Percentiles rank a stretch among this genome's conserved stretches.
Evolutionary conservation across 1,139 yeast genomes (phyloP).

Genomic region (Debaryomyces fabryi): DNA sequence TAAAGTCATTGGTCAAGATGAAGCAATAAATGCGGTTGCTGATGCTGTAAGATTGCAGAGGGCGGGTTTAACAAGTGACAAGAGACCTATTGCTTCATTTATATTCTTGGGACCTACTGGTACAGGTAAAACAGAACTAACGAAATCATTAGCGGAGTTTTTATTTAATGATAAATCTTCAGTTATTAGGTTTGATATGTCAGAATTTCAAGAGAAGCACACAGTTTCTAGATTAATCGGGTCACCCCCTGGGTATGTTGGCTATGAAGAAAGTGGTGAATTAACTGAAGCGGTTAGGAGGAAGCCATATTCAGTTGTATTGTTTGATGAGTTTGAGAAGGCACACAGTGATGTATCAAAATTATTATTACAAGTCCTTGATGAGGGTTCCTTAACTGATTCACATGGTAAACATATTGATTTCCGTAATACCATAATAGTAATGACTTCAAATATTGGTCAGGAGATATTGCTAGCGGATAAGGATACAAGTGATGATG

Average conservation of each 20-base stretch:
- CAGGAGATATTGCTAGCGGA: slow-evolving; percentile 83
- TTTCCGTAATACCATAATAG: slow-evolving; percentile 90
- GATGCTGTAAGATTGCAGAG: slow-evolving; percentile 96
- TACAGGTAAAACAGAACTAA: slow-evolving; percentile 94
- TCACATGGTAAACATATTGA: slow-evolving; percentile 94
- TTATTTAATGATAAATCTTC: slow-evolving; percentile 85
- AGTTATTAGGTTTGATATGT: slow-evolving; percentile 92
- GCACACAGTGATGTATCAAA: slow-evolving; percentile 95
- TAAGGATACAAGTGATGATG: slow-evolving; percentile 41
- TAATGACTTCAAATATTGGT: slow-evolving; percentile 97
- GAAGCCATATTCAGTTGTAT: slow-evolving; percentile 88
- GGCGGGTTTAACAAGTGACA: slow-evolving; percentile 93
- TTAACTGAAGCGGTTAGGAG: slow-evolving; percentile 94
- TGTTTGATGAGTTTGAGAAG: slow-evolving; percentile 95
- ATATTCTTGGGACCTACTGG: slow-evolving; percentile 98
- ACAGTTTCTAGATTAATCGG: slow-evolving; percentile 89
- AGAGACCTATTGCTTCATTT: slow-evolving; percentile 93
- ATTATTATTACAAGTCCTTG: slow-evolving; percentile 84
- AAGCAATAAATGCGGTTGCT: slow-evolving; percentile 84
- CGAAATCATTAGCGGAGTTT: slow-evolving; percentile 89
- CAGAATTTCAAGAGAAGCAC: slow-evolving; percentile 95
- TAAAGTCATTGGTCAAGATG: slow-evolving; percentile 93
- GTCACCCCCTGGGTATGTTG: slow-evolving; percentile 97
- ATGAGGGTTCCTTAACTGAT: slow-evolving; percentile 93
- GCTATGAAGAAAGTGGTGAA: slow-evolving; percentile 95